A percentile compares a stretch with the other conserved stretches of the same genome.
phyloP scores from a whole-genome alignment of 2,329 filamentous ascomycete species.

The Claviceps quebecensis region DNA sequence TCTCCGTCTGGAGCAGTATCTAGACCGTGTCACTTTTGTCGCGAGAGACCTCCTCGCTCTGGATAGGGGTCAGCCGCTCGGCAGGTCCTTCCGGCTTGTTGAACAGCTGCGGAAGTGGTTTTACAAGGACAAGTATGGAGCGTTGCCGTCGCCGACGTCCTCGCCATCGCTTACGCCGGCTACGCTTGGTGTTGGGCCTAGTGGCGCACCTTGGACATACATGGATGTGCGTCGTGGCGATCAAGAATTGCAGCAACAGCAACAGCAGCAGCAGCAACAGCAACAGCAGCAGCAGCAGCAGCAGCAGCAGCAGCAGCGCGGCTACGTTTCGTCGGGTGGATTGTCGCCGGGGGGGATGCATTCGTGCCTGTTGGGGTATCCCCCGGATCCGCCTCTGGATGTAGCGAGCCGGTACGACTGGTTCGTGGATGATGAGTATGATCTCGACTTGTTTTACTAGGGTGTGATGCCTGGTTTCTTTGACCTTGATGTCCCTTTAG shows the following conservation, averaged over 20 bases:
- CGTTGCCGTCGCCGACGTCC: neutral
- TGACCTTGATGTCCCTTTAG: too few species aligned
- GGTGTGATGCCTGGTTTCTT: neutral
- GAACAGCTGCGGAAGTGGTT: constrained; percentile 4
- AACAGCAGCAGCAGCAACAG: neutral
- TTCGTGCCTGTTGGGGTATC: neutral
- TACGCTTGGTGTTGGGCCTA: neutral
- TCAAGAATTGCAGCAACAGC: neutral
- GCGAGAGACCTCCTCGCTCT: neutral
- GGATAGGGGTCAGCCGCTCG: neutral
- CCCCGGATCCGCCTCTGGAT: neutral
- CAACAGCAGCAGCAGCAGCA: neutral
- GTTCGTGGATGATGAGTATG: neutral
- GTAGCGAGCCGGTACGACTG: neutral
- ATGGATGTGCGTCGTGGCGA: neutral
- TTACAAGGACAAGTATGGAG: neutral
- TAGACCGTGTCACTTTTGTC: constrained; percentile 1
- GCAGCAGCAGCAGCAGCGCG: neutral
- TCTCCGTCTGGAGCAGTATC: constrained; percentile 1
- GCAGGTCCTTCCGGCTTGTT: constrained; percentile 1
- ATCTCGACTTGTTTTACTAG: neutral
- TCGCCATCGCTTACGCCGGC: neutral
- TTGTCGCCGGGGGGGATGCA: too few species aligned
- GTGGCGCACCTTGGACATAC: neutral
- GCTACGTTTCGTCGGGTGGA: too few species aligned